phyloP scores from a whole-genome alignment of 1,284 basidiomycete genomes.

The Austropuccinia psidii region DNA sequence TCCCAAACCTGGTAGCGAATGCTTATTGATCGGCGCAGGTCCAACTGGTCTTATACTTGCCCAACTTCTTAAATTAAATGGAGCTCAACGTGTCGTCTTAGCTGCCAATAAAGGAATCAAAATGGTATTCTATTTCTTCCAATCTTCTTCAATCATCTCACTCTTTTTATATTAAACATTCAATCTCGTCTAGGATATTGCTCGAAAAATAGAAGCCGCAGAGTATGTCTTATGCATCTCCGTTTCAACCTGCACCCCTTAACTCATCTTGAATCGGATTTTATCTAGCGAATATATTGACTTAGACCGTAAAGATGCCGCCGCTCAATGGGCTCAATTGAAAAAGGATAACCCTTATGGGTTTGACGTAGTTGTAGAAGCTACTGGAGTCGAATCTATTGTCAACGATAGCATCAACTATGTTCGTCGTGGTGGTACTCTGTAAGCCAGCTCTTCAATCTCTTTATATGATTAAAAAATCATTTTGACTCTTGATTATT shows the following conservation, averaged over 20 bases:
- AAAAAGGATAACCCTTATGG: constrained; percentile 72
- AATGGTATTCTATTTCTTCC: constrained; percentile 49
- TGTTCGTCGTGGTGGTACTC: constrained; percentile 59
- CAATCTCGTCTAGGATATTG: constrained; percentile 53
- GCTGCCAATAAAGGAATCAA: constrained; percentile 79
- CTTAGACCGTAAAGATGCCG: constrained; percentile 65
- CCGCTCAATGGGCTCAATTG: constrained; percentile 67
- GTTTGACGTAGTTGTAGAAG: constrained; percentile 81
- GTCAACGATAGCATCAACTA: constrained; percentile 74
- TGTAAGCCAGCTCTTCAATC: background rate
- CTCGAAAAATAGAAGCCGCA: constrained; percentile 55
- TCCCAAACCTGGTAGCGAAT: constrained; percentile 67
- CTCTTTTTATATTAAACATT: background rate
- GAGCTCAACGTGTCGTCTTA: constrained; percentile 64
- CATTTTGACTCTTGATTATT: background rate
- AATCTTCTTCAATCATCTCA: background rate
- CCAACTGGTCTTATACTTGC: constrained; percentile 75
- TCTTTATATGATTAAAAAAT: background rate
- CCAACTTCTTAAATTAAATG: constrained; percentile 74
- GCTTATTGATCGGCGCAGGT: constrained; percentile 64
- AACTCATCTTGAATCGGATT: background rate
- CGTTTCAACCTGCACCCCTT: background rate
- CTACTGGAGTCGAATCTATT: constrained; percentile 70
- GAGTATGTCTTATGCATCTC: constrained; percentile 1
- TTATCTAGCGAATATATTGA: constrained; percentile 72